Evolutionary conservation across 169 alveolate genomes (phyloP), one percentile per base, ranked within the genome.

Genomic region (Theileria luwenshuni): DNA sequence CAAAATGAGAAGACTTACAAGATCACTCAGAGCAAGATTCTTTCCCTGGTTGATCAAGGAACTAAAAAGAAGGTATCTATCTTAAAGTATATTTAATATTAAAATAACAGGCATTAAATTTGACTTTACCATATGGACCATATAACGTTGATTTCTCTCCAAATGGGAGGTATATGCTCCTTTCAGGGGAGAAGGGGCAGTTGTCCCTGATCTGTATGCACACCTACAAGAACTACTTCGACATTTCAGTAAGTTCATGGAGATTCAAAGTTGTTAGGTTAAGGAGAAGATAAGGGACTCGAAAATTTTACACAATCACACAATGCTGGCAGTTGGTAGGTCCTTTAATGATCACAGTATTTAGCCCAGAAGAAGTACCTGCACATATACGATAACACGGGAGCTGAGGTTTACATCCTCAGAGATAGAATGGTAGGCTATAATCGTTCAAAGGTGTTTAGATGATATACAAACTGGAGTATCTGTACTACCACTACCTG

Each of bases 131-230:
- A 10, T 81, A 88, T 71, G 99, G 99, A 1, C 98, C 98, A 5
- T 96, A 96, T 85, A 45, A 56, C 23, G 51, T 95, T 58, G 96
- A 93, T 59, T 93, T 93, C 77, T 92, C 98, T 3, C 84, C 92
- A 60, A 94, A 95, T 84, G 98, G 99, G 3, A 90, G 93, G 45
- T 90, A 92, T 77, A 81, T 96, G 76, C 84, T 94, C 35, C 68
- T 95, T 45, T 98, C 97, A 17, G 98, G 99, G 21, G 90, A 87
- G 54, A 93, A 95, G 76, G 99, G 99, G 2, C 98, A 95, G 68
- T 68, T 97, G 32, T 85, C 98, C 0, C 56, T 96, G 76, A 59
- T 97, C 33, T 95, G 96, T 77, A 74, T 80, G 19, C 90, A 81
- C 1, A 84, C 81, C 32, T 63, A 80, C 71, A 86, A 90, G 75